A percentile compares a stretch with the other conserved stretches of the same genome.
Evolutionary conservation across 306 rosid species (phyloP).

Genomic region (Prosopis cineraria): DNA sequence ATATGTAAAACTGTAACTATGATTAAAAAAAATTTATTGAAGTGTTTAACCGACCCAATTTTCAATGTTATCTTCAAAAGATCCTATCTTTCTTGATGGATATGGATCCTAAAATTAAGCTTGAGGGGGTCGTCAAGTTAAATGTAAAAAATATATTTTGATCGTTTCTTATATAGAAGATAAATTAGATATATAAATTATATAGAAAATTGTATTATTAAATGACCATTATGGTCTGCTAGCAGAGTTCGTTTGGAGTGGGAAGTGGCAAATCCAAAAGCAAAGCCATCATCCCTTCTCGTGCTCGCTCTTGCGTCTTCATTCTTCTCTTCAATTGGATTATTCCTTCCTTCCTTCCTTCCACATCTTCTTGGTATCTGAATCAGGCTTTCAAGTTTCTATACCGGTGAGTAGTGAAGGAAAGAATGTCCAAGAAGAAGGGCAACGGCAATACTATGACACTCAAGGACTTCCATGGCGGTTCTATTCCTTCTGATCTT

Average conservation of each 20-base stretch:
- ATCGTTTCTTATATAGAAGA: too few species aligned
- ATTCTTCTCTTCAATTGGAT: background rate
- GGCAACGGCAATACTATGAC: constrained; percentile 84
- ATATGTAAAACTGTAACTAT: too few species aligned
- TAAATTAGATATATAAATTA: too few species aligned
- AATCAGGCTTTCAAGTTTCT: constrained; percentile 6
- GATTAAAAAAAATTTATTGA: too few species aligned
- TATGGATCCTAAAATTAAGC: too few species aligned
- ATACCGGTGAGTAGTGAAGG: constrained; percentile 1
- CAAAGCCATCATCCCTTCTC: background rate
- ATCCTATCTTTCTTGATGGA: too few species aligned
- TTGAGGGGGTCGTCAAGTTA: too few species aligned
- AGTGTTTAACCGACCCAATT: too few species aligned
- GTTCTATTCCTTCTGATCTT: constrained; percentile 90
- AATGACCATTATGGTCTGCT: too few species aligned
- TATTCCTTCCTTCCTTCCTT: background rate
- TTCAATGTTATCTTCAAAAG: too few species aligned
- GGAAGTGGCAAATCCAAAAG: background rate
- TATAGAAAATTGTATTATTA: too few species aligned
- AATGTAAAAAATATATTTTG: background rate
- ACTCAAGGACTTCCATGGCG: constrained; percentile 96
- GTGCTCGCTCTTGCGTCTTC: background rate
- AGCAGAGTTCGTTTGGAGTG: background rate
- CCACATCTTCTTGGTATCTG: background rate
- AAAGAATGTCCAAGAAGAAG: constrained; percentile 94